phyloP scores from a whole-genome alignment of 2,329 filamentous ascomycete genomes.

The Lecanicillium sp. region DNA sequence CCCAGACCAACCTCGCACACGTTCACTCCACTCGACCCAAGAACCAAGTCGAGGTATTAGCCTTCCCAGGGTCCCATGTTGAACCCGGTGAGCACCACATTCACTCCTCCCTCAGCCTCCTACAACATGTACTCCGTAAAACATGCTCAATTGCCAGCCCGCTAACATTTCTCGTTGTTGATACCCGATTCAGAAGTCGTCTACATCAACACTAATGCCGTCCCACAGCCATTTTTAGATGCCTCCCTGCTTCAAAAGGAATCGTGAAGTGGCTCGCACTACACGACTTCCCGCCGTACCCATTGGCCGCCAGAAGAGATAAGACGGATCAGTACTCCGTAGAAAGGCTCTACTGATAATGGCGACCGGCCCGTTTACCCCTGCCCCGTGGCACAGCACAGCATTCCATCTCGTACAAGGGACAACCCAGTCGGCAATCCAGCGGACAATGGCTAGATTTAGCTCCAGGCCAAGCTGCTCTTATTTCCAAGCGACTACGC shows the following conservation, averaged over 20 bases:
- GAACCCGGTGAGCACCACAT: constrained; percentile 13
- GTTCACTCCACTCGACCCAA: constrained; percentile 13
- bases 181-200: constrained; percentile 12
- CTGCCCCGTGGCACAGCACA: no score
- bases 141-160: not conserved
- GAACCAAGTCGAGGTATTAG: constrained; percentile 6
- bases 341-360: no score
- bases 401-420: no score
- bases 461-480: not conserved
- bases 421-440: no score
- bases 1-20: constrained; percentile 1
- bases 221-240: constrained; percentile 20
- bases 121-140: not conserved
- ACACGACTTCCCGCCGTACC: no score
- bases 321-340: no score
- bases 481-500: constrained; percentile 1
- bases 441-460: no score
- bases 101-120: no score
- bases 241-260: constrained; percentile 15
- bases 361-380: no score
- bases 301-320: no score
- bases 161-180: constrained; percentile 7
- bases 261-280: no score
- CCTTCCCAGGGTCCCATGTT: constrained; percentile 14
- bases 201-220: constrained; percentile 18